Conservation (phyloP, 305 asterid genomes). For the Rubia peregrina region DNA sequence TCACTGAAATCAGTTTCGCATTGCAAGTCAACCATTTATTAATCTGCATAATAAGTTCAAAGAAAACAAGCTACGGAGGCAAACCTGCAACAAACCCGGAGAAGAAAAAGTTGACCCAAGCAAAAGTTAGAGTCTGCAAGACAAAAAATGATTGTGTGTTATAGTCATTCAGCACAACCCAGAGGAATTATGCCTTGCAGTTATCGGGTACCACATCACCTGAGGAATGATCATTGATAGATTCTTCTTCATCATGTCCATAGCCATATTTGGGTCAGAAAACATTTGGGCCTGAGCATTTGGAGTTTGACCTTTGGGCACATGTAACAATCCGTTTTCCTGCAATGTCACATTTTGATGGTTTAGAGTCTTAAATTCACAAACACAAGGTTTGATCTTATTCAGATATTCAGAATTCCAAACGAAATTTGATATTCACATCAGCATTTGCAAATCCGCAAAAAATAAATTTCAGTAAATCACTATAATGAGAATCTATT, state of each 20-base stretch:
- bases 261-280: constrained; percentile 99
- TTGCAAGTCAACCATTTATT: neutral
- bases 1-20: neutral
- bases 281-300: constrained; percentile 98
- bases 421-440: neutral
- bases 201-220: neutral
- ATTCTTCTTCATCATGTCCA: constrained; percentile 99
- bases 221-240: constrained; percentile 98
- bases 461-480: neutral
- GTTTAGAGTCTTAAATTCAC: neutral
- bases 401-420: neutral
- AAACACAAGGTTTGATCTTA: neutral
- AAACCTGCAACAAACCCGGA: constrained; percentile 93
- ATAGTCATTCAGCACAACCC: neutral
- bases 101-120: constrained; percentile 95
- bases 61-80: constrained; percentile 16
- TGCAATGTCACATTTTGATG: constrained; percentile 29
- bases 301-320: constrained; percentile 83
- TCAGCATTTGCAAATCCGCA: neutral
- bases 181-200: neutral
- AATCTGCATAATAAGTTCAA: neutral
- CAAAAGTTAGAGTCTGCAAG: constrained; percentile 80
- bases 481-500: neutral
- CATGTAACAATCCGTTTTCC: constrained; percentile 78
- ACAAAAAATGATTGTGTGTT: constrained; percentile 1